phyloP scores from a whole-genome alignment of 768 basidiomycete species.

The Cystofilobasidium capitatum region DNA sequence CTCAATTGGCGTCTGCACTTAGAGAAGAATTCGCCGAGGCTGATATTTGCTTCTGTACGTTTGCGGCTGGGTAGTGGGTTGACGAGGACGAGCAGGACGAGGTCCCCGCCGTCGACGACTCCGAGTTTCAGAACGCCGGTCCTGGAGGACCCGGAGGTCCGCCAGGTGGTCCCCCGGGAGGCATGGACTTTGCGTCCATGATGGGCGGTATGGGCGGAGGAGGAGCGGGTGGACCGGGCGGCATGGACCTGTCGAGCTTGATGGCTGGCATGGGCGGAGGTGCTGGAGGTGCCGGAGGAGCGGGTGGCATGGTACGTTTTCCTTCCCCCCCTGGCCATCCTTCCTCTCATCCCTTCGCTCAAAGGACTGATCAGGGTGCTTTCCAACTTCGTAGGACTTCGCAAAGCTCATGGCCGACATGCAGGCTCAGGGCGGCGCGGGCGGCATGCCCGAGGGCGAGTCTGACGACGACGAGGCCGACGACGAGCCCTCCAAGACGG shows the following conservation, averaged over 20 bases:
- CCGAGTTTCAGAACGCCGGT: conserved; percentile 21
- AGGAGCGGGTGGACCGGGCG: conserved; percentile 32
- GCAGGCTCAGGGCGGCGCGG: conserved; percentile 29
- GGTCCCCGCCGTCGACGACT: conserved; percentile 37
- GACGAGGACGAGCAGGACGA: conserved; percentile 95
- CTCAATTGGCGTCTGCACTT: background rate
- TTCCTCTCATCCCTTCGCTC: background rate
- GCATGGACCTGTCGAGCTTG: conserved; percentile 29
- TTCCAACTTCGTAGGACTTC: conserved; percentile 23
- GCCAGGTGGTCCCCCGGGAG: background rate
- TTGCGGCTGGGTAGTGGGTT: conserved; percentile 54
- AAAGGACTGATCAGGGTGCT: background rate
- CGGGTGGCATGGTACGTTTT: conserved; percentile 27
- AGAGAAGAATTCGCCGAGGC: too few species aligned
- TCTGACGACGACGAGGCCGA: conserved; percentile 31
- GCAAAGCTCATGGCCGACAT: conserved; percentile 37
- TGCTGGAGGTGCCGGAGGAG: conserved; percentile 23
- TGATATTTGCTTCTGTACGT: background rate
- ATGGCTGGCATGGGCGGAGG: conserved; percentile 31
- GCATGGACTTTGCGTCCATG: background rate
- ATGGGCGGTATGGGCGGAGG: conserved; percentile 21
- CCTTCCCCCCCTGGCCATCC: background rate
- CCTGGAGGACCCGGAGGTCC: background rate
- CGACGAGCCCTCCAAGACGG: conserved; percentile 21
- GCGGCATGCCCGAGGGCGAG: conserved; percentile 29